Conservation (phyloP, 306 rosid genomes). For the Castanea sativa region DNA sequence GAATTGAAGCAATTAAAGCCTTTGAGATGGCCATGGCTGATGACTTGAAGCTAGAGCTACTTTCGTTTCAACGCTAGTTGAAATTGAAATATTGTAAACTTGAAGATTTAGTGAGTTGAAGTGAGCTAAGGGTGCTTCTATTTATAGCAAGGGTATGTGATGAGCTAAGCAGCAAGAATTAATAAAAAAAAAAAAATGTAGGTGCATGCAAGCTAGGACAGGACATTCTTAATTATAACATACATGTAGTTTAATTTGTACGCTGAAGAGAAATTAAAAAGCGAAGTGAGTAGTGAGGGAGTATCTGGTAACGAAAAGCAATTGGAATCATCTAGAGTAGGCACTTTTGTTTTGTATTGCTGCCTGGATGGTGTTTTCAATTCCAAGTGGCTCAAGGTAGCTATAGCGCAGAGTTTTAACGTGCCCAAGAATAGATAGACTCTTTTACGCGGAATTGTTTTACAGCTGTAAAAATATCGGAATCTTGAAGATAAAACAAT, state of each 20-base stretch:
- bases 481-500: too few relatives aligned
- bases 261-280: constrained; percentile 17
- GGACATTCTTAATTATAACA: background rate
- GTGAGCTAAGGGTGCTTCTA: constrained; percentile 27
- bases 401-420: background rate
- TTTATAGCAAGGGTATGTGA: constrained; percentile 37
- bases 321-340: constrained; percentile 22
- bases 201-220: constrained; percentile 1
- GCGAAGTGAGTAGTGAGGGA: background rate
- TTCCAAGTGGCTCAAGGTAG: background rate
- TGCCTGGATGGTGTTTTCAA: constrained; percentile 8
- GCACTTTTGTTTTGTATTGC: background rate
- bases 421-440: background rate
- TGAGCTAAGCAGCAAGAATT: background rate
- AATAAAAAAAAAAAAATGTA: background rate
- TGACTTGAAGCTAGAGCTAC: background rate
- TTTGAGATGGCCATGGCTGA: background rate
- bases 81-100: background rate
- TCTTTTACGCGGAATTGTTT: too few relatives aligned
- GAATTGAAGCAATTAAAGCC: constrained; percentile 11
- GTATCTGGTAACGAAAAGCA: constrained; percentile 15
- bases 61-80: constrained; percentile 1
- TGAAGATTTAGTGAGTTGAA: constrained; percentile 8
- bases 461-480: too few relatives aligned
- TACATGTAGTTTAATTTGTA: constrained; percentile 3